Evolutionary conservation across 352 stramenopile genomes (phyloP).

Genomic region (Phytophthora niederhauseri): DNA sequence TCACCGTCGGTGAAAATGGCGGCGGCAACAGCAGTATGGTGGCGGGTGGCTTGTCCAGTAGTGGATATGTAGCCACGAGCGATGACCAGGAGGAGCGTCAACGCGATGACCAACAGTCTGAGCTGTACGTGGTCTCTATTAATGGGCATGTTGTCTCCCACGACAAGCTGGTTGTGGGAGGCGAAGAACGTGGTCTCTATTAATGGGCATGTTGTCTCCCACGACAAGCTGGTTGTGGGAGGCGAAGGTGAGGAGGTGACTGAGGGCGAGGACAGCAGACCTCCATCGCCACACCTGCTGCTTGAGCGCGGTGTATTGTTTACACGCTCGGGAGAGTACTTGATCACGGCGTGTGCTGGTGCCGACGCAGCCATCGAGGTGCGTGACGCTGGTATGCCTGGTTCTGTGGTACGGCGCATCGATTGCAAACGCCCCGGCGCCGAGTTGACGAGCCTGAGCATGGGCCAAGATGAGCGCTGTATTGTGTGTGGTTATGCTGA

Average conservation of each 20-base stretch:
- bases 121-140: conserved; percentile 84
- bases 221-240: conserved; percentile 54
- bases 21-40: conserved; percentile 44
- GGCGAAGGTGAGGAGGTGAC: conserved; percentile 34
- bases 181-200: conserved; percentile 83
- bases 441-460: conserved; percentile 70
- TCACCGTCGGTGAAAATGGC: conserved; percentile 39
- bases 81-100: conserved; percentile 30
- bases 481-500: conserved; percentile 85
- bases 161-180: no score
- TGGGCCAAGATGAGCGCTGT: conserved; percentile 84
- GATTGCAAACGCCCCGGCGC: conserved; percentile 70
- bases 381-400: conserved; percentile 63
- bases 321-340: conserved; percentile 79
- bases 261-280: conserved; percentile 22
- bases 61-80: conserved; percentile 36
- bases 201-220: conserved; percentile 76
- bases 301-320: conserved; percentile 76
- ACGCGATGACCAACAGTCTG: conserved; percentile 58
- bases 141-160: conserved; percentile 80
- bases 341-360: conserved; percentile 70
- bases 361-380: conserved; percentile 79
- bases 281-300: conserved; percentile 49
- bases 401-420: conserved; percentile 70
- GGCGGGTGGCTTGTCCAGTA: conserved; percentile 41